A percentile compares a stretch with the other conserved stretches of the same genome.
phyloP scores from a whole-genome alignment of 2,329 filamentous ascomycete genomes.

The Colletotrichum horii region DNA sequence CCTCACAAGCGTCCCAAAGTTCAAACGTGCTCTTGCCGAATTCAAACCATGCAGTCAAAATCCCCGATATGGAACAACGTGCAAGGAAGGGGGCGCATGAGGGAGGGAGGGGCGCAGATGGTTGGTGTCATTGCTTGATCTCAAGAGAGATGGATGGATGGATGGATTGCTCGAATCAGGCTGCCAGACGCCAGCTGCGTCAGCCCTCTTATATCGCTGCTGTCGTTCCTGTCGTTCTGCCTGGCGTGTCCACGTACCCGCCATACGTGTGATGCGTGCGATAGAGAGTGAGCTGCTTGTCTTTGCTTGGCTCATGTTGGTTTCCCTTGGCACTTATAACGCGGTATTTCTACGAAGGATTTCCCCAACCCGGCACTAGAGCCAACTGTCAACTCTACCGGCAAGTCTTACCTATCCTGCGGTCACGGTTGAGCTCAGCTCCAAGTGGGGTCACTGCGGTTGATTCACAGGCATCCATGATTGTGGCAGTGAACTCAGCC shows the following conservation, averaged over 20 bases:
- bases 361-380: background rate
- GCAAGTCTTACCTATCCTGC: background rate
- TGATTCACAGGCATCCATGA: background rate
- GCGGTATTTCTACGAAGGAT: background rate
- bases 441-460: background rate
- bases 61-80: background rate
- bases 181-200: background rate
- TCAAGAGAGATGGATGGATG: background rate
- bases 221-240: background rate
- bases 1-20: background rate
- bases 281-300: background rate
- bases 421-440: background rate
- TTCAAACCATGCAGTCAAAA: background rate
- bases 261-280: background rate
- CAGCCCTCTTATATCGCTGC: background rate
- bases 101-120: background rate
- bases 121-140: background rate
- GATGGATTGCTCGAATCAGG: background rate
- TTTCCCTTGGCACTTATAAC: background rate
- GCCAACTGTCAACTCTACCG: background rate
- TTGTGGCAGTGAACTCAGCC: constrained; percentile 8
- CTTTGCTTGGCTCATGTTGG: background rate
- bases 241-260: background rate
- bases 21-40: background rate
- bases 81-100: background rate